phyloP scores from a whole-genome alignment of 306 rosid genomes.

The Rosa persica region DNA sequence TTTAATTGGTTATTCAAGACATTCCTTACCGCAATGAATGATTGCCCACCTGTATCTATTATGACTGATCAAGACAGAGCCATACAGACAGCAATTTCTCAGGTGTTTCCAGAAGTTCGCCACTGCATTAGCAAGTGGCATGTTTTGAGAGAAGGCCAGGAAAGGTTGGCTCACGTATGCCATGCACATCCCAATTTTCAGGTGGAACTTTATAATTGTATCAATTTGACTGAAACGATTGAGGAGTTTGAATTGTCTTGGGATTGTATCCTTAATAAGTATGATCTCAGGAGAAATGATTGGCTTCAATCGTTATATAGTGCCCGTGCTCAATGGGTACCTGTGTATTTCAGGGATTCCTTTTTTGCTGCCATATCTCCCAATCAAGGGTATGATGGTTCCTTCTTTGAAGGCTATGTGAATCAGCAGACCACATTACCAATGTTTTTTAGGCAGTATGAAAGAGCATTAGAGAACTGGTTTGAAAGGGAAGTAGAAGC shows the following conservation, averaged over 20 bases:
- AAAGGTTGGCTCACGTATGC: conserved; percentile 78
- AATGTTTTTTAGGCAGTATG: conserved; percentile 87
- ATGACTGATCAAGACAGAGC: conserved; percentile 80
- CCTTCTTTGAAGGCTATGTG: conserved; percentile 85
- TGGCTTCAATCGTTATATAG: conserved; percentile 77
- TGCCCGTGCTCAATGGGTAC: conserved; percentile 87
- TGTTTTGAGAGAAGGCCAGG: conserved; percentile 92
- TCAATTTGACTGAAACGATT: conserved; percentile 81
- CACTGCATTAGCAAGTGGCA: conserved; percentile 86
- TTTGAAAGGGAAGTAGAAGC: conserved; percentile 86
- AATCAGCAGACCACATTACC: conserved; percentile 83
- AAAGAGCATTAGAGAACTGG: conserved; percentile 75
- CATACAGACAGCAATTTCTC: conserved; percentile 72
- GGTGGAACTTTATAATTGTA: conserved; percentile 78
- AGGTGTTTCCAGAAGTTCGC: conserved; percentile 80
- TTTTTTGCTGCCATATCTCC: conserved; percentile 72
- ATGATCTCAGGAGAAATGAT: conserved; percentile 70
- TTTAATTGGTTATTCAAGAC: conserved; percentile 81
- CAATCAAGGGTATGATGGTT: conserved; percentile 60
- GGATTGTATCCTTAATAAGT: conserved; percentile 73
- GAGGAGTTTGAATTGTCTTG: conserved; percentile 92
- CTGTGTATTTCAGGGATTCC: conserved; percentile 81
- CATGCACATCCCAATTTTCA: conserved; percentile 70
- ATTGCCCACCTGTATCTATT: conserved; percentile 68
- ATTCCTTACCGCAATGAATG: conserved; percentile 84